A percentile compares a stretch with the other conserved stretches of the same genome.
Conservation (phyloP, 2,329 filamentous ascomycete genomes). For the Eurotiales sp. region DNA sequence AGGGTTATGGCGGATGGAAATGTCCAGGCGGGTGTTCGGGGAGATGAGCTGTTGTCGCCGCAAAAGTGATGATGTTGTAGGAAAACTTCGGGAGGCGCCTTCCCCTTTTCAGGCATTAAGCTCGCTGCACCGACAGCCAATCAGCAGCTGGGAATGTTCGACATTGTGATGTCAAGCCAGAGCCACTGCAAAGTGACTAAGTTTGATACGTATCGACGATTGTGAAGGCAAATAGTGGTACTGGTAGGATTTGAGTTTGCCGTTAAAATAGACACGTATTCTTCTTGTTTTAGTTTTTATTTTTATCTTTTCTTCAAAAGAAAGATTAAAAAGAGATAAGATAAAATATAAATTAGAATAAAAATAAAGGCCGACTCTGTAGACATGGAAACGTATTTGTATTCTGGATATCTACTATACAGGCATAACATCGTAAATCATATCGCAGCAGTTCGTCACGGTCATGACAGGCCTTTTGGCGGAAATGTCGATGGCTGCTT, state of each 20-base stretch:
- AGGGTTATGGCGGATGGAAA: not conserved
- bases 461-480: conserved; percentile 56
- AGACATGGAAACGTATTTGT: not conserved
- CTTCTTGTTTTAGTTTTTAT: too few species aligned
- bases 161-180: conserved; percentile 23
- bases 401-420: conserved; percentile 11
- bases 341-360: too few species aligned
- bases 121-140: conserved; percentile 4
- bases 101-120: conserved; percentile 7
- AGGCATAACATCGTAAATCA: conserved; percentile 13
- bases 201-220: too few species aligned
- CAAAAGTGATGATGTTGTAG: conserved; percentile 11
- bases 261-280: too few species aligned
- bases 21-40: not conserved
- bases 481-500: conserved; percentile 74
- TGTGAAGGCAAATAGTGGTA: too few species aligned
- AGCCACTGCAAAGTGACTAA: too few species aligned
- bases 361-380: too few species aligned
- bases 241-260: too few species aligned
- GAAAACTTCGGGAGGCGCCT: conserved; percentile 25
- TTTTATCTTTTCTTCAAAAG: too few species aligned
- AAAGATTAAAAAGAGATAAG: too few species aligned
- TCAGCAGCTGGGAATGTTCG: not conserved
- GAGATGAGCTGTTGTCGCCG: not conserved
- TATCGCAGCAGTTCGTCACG: conserved; percentile 5